These are phyloP conservation scores for Alternaria sp. DNA, from an alignment of 2,329 filamentous ascomycete genomes.

Conservation along the genomic window DNA sequence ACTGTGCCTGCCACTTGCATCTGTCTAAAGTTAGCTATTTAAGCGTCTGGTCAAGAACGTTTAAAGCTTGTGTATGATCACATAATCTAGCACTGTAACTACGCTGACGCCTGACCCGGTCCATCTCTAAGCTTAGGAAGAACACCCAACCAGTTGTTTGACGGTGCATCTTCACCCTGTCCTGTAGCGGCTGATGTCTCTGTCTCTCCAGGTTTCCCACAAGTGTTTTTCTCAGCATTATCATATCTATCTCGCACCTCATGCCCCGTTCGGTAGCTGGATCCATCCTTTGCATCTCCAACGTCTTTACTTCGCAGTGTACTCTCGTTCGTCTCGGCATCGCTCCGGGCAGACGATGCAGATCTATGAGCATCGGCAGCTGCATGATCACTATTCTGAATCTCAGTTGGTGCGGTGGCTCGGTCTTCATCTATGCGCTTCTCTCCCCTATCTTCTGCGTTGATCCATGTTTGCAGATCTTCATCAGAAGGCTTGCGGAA, in stretches of 20 bases:
- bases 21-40: background rate
- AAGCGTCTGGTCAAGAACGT: background rate
- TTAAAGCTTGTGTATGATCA: background rate
- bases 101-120: conserved; percentile 7
- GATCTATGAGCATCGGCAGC: background rate
- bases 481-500: conserved; percentile 53
- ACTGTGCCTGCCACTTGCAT: background rate
- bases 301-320: conserved; percentile 8
- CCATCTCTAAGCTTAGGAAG: conserved; percentile 20
- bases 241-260: conserved; percentile 15
- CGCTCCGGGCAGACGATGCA: conserved; percentile 1
- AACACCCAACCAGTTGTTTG: conserved; percentile 22
- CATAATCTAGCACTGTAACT: background rate
- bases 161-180: conserved; percentile 15
- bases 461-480: conserved; percentile 39
- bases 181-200: conserved; percentile 5
- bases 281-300: background rate
- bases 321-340: conserved; percentile 12
- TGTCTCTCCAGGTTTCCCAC: background rate
- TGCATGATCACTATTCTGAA: background rate
- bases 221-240: conserved; percentile 4
- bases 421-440: conserved; percentile 30
- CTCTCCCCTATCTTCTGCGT: conserved; percentile 27
- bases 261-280: conserved; percentile 1
- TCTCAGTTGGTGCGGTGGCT: conserved; percentile 11